Base-by-base conservation (phyloP, 495 filamentous ascomycete genomes). In the Aspergillus egyptiacus region DNA sequence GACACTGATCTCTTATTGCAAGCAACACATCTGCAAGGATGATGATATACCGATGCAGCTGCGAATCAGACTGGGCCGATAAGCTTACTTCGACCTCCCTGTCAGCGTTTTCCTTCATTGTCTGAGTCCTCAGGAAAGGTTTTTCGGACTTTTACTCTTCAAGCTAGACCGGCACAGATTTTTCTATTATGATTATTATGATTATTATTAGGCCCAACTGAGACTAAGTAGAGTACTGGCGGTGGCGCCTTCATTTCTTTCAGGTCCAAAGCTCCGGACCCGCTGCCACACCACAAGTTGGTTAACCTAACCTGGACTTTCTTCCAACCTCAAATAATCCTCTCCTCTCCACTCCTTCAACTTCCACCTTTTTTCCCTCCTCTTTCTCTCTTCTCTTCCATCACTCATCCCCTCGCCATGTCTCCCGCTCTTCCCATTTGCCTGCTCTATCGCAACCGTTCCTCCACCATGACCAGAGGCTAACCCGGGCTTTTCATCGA, bases 391-490 rank as follows among this genome's bases (percentile, higher is more conserved):
- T 22, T n/a, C n/a, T n/a, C n/a, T 15, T 44, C 39, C 5, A 17
- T 13, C 28, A 5, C 8, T n/a, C 2, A 8, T 17, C 18, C 15
- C 3, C 7, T 11, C 33, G 5, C 27, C 48, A 44, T 44, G 31
- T 51, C 23, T 51, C 23, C 20, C 10, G n/a, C 31, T n/a, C 24
- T 50, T 15, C 10, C 13, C 37, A 51, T 37, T 22, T 27, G 10
- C 1, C 27, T 8, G 40, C 24, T 36, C 10, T 20, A n/a, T 15
- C 22, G 15, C 14, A 34, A 37, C 6, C 31, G 22, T 5, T 25
- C 39, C 17, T 37, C 22, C n/a, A 31, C 34, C 39, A 28, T 43
- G 32, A 51, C 39, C 17, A 28, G 48, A 31, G 40, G 39, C 48
- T 51, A 37, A 44, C 39, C 15, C 19, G n/a, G 48, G 39, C 24